Percentiles rank a stretch among this genome's conserved stretches.
Evolutionary conservation across 1,139 yeast genomes (phyloP).

Genomic region (Magnusiomyces tetraspermus): DNA sequence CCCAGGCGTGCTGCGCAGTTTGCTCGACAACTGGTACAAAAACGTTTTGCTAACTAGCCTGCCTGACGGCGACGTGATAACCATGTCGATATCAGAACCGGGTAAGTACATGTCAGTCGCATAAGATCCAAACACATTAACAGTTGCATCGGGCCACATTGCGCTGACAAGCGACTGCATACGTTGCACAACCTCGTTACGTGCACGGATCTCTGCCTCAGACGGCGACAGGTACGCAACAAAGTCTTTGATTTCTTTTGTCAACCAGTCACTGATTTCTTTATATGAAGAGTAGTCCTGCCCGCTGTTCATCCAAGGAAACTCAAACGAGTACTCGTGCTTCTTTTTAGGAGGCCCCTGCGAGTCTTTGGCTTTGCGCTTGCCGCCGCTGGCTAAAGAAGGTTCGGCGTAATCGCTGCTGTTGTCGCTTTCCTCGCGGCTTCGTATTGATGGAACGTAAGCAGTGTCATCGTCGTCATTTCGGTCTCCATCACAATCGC

Average conservation of each 20-base stretch:
- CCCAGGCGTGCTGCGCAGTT: constrained; percentile 45
- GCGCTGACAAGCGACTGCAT: constrained; percentile 48
- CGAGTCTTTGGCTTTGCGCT: neutral
- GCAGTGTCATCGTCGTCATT: neutral
- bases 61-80: constrained; percentile 57
- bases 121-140: constrained; percentile 87
- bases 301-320: constrained; percentile 14
- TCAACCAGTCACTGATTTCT: constrained; percentile 80
- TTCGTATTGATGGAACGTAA: neutral
- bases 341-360: neutral
- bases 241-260: constrained; percentile 79
- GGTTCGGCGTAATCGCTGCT: constrained; percentile 3
- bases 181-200: constrained; percentile 58
- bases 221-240: constrained; percentile 84
- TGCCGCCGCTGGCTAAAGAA: neutral
- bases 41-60: constrained; percentile 59
- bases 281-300: constrained; percentile 39
- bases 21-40: constrained; percentile 67
- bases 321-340: neutral
- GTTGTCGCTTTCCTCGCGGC: neutral
- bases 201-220: constrained; percentile 54
- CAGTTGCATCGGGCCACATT: constrained; percentile 75
- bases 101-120: constrained; percentile 93
- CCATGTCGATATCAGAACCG: constrained; percentile 96
- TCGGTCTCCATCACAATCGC: constrained; percentile 5